A percentile compares a stretch with the other conserved stretches of the same genome.
These are phyloP conservation scores for Hanseniaspora nectarophila DNA, from an alignment of 805 yeast genomes.

Conservation along the genomic window DNA sequence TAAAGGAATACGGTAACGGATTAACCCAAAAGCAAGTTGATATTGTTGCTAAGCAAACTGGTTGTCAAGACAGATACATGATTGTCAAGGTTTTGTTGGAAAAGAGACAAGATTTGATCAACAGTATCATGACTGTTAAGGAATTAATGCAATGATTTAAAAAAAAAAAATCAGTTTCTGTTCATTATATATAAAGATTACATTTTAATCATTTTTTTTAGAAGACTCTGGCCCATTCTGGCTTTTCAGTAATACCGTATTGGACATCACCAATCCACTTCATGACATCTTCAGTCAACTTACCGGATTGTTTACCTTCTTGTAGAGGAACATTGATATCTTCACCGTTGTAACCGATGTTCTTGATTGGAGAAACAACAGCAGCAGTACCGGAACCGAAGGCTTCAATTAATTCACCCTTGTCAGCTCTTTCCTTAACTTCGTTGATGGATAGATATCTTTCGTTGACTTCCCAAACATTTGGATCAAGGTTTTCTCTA, in stretches of 20 bases:
- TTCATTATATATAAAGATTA: neutral
- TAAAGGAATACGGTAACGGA: constrained; percentile 11
- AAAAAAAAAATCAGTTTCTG: no score
- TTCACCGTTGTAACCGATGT: constrained; percentile 67
- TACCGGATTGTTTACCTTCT: constrained; percentile 68
- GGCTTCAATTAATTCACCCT: constrained; percentile 83
- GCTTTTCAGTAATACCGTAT: constrained; percentile 69
- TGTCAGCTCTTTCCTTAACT: constrained; percentile 60
- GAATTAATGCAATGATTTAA: neutral
- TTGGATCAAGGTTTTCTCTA: constrained; percentile 57
- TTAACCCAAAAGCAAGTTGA: constrained; percentile 10
- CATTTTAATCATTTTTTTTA: neutral
- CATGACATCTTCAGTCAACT: constrained; percentile 62
- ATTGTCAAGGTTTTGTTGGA: constrained; percentile 8
- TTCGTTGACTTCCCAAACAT: constrained; percentile 75
- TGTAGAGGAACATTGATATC: constrained; percentile 67
- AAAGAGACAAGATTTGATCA: constrained; percentile 12
- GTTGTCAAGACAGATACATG: constrained; percentile 10
- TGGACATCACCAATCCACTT: constrained; percentile 83
- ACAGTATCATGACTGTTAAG: constrained; percentile 8
- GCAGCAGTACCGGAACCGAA: constrained; percentile 98
- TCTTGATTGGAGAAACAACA: constrained; percentile 84
- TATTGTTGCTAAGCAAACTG: constrained; percentile 12
- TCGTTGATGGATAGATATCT: constrained; percentile 74
- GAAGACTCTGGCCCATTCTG: constrained; percentile 37